Base-by-base conservation (phyloP, 2,329 filamentous ascomycete species). In the Ophiosphaerella narmari region DNA sequence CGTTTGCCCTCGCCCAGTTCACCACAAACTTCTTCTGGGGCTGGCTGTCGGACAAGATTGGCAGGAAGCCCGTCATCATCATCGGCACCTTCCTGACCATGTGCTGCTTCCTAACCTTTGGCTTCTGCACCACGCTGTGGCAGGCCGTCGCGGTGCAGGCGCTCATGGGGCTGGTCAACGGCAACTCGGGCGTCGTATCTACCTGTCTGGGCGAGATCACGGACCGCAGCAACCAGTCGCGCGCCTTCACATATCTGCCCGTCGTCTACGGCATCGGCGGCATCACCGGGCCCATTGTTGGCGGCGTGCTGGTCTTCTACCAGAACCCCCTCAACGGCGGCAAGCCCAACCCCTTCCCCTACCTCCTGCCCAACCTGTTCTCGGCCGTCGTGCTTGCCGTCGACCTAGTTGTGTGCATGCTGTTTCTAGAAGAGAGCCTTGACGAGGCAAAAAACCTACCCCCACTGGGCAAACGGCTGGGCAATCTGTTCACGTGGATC, bases 171-270 rank as follows among this genome's bases (percentile, higher is more conserved):
- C 71, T 96, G 45, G 84, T 96, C 43, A 99, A 97, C 71, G 94
- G 94, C 44, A 99, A 99, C 65, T 91, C 94, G 26, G 93, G 91
- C 4, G 87, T 97, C 11, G 91, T 99, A 12, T 93, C 91, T 7
- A 97, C 94, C 0, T 96, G 93, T 41, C 74, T 99, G 41, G 94
- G 94, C 35, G 94, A 99, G 73, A 88, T 99, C 44, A 99, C 94
- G 1, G 92, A 97, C 69, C 86, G 91, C 46, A 94, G 88, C 57
- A 99, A 99, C 72, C 94, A 99, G 79, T 94, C 90, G 66, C 83
- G 84, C 45, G 94, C 91, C 0, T 99, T 99, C 65, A 94, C 90
- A 1, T 99, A 96, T 77, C 78, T 99, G 36, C 94, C 94, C 0
- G 88, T 97, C 34, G 87, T 97, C n/a, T 99, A 99, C 73, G 93